These are phyloP conservation scores for Sporothrix brunneoviolacea DNA, from an alignment of 2,329 filamentous ascomycete genomes.

Conservation along the genomic window DNA sequence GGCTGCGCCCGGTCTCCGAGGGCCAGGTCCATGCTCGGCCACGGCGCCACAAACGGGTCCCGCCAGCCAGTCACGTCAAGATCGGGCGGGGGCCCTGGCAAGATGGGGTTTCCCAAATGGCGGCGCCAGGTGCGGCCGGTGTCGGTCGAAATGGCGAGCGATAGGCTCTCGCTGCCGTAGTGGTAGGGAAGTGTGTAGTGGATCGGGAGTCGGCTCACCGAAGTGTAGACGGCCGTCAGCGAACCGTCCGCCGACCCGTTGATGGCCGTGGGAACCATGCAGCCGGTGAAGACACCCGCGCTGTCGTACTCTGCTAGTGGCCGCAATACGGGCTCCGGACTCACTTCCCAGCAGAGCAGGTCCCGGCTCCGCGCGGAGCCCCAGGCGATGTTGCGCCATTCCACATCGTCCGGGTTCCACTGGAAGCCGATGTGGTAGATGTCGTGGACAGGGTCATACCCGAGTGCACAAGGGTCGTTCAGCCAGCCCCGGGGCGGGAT, in stretches of 20 bases:
- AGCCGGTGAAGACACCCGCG: conserved; percentile 47
- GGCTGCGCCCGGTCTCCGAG: conserved; percentile 13
- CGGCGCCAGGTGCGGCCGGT: conserved; percentile 30
- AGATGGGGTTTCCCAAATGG: conserved; percentile 25
- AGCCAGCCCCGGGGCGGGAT: conserved; percentile 25
- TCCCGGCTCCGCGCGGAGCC: conserved; percentile 33
- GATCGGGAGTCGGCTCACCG: conserved; percentile 28
- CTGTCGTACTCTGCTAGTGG: conserved; percentile 39
- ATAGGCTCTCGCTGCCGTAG: conserved; percentile 34
- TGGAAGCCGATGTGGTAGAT: conserved; percentile 49
- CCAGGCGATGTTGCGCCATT: conserved; percentile 38
- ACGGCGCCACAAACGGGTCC: conserved; percentile 28
- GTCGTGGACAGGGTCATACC: conserved; percentile 40
- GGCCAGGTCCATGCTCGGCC: conserved; percentile 22
- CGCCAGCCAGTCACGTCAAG: conserved; percentile 28
- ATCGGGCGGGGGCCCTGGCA: conserved; percentile 24
- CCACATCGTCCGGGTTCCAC: conserved; percentile 34
- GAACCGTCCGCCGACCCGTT: conserved; percentile 28
- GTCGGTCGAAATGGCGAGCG: conserved; percentile 33
- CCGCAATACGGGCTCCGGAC: conserved; percentile 26
- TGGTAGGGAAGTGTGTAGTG: conserved; percentile 34
- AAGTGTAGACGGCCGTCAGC: conserved; percentile 25
- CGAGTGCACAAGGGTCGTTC: conserved; percentile 43
- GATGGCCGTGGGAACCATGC: conserved; percentile 40
- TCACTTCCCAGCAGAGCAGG: conserved; percentile 36